Conservation (phyloP, 192 early-diverging fungal genomes). For the Umbelopsis vinacea region DNA sequence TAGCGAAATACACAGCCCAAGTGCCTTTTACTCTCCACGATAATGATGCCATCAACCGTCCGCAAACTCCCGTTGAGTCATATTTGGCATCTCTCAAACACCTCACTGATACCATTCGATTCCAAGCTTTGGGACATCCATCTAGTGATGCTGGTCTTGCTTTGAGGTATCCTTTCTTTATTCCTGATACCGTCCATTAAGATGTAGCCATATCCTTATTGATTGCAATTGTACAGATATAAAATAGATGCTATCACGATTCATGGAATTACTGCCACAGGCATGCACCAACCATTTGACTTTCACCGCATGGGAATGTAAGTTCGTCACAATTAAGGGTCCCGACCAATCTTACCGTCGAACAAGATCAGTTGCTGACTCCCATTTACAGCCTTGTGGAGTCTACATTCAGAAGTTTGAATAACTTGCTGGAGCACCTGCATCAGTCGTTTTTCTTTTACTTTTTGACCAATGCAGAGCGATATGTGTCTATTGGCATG, state of each 20-base stretch:
- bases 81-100: constrained; percentile 50
- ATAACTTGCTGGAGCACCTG: constrained; percentile 91
- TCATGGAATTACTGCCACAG: constrained; percentile 47
- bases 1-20: constrained; percentile 54
- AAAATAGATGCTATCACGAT: constrained; percentile 82
- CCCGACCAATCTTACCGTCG: background rate
- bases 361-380: background rate
- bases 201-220: background rate
- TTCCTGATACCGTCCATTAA: background rate
- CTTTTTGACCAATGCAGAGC: constrained; percentile 75
- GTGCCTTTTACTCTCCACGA: constrained; percentile 68
- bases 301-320: constrained; percentile 59
- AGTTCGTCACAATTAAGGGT: background rate
- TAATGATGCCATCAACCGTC: constrained; percentile 27
- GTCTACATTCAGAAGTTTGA: constrained; percentile 80
- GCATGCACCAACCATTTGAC: constrained; percentile 41
- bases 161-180: constrained; percentile 49
- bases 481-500: constrained; percentile 86
- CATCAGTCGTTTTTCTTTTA: constrained; percentile 99
- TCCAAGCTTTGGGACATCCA: constrained; percentile 71
- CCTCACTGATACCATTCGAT: constrained; percentile 62
- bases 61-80: constrained; percentile 38
- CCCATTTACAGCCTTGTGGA: constrained; percentile 67
- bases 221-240: constrained; percentile 49
- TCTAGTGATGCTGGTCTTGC: constrained; percentile 73